Conservation (phyloP, 179 eudicot genomes). For the Monotropa hypopitys region DNA sequence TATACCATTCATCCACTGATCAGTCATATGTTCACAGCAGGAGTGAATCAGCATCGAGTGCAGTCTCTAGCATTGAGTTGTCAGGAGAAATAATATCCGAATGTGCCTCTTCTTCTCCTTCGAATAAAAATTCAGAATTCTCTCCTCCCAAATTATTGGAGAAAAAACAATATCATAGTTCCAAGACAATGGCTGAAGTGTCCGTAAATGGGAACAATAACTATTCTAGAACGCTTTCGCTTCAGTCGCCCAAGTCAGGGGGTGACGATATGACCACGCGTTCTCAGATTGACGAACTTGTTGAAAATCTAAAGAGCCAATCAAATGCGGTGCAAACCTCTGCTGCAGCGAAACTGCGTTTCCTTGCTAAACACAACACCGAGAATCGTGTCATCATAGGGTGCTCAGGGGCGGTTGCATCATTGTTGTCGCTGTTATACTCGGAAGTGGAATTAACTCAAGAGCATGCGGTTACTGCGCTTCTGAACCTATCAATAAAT, state of each 20-base stretch:
- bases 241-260: constrained; percentile 28
- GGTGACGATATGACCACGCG: constrained; percentile 36
- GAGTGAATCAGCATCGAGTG: constrained; percentile 67
- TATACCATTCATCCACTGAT: constrained; percentile 38
- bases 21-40: constrained; percentile 69
- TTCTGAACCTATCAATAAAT: constrained; percentile 47
- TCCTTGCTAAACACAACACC: constrained; percentile 35
- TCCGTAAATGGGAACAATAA: constrained; percentile 29
- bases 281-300: constrained; percentile 35
- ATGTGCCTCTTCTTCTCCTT: constrained; percentile 12
- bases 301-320: constrained; percentile 30
- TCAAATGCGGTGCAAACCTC: constrained; percentile 23
- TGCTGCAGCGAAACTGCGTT: constrained; percentile 33
- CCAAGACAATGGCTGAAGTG: constrained; percentile 31
- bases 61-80: constrained; percentile 40
- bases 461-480: constrained; percentile 49
- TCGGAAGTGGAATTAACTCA: constrained; percentile 29
- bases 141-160: constrained; percentile 20
- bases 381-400: constrained; percentile 34
- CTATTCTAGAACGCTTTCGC: constrained; percentile 24
- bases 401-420: constrained; percentile 28
- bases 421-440: constrained; percentile 28
- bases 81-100: constrained; percentile 38
- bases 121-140: constrained; percentile 6
- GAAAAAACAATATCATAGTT: constrained; percentile 25